These are phyloP conservation scores for Davidsoniella eucalypti DNA, from an alignment of 2,329 filamentous ascomycete species.

Conservation along the genomic window DNA sequence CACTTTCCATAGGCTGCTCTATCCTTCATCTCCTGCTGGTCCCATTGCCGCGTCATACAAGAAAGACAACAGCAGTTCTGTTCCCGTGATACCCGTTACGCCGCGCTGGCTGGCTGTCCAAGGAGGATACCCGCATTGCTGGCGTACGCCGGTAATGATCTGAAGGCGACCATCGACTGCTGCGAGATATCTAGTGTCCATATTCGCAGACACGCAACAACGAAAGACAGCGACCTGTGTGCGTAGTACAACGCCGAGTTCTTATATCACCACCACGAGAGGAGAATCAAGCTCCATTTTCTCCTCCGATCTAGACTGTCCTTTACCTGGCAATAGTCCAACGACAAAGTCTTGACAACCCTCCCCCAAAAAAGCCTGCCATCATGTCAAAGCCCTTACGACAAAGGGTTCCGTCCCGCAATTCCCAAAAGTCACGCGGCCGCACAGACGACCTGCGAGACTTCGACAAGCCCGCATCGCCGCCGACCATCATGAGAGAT, in stretches of 20 bases:
- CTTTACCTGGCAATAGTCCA: background rate
- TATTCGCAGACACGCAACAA: too few species aligned
- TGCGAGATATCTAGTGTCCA: background rate
- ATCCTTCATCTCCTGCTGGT: background rate
- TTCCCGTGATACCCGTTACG: too few species aligned
- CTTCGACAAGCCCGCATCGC: conserved; percentile 6
- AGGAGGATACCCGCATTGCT: conserved; percentile 3
- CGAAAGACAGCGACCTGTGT: background rate
- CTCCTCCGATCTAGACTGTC: background rate
- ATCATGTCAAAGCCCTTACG: conserved; percentile 7
- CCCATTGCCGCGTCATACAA: background rate
- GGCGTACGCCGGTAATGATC: conserved; percentile 9
- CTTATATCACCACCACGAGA: background rate
- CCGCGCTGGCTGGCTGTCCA: too few species aligned
- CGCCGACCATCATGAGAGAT: conserved; percentile 26
- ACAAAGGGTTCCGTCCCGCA: conserved; percentile 7
- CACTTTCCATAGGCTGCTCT: background rate
- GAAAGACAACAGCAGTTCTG: too few species aligned
- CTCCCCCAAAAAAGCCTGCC: background rate
- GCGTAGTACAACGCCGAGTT: background rate
- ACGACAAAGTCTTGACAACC: background rate
- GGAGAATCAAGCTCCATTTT: background rate
- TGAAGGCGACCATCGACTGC: conserved; percentile 2
- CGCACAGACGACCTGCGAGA: conserved; percentile 11
- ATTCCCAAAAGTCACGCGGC: conserved; percentile 8